Evolutionary conservation across 257 asterid genomes (phyloP), one percentile per base, ranked within the genome.

Genomic region (Penstemon barbatus): DNA sequence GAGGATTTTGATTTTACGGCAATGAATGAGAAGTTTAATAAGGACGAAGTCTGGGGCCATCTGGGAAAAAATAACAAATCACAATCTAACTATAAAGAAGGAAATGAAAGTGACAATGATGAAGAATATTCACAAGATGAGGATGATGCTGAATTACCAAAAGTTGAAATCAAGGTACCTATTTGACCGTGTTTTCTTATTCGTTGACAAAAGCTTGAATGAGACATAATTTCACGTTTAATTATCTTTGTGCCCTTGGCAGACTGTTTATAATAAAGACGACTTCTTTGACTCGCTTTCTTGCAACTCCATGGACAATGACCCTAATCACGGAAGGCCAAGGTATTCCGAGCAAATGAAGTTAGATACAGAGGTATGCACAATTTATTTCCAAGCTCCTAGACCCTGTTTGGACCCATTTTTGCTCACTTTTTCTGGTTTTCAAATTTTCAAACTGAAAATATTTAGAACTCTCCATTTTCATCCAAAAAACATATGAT

Each of bases 41-140:
- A 93, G 82, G 95, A 93, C 59, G 97, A 90, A 83, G 98, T 93
- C 3, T 93, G 98, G 98, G 98, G 98, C 56, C 91, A 90, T 84
- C 86, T 93, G 15, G 98, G 98, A 43, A 93, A 84, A 81, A 89
- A 85, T 77, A 80, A 71, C 40, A 82, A 69, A 65, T 72, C 79
- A 45, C 85, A 75, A 33, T 58, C 70, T 18, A 85, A 82, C 33
- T 25, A 25, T 72, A 74, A 77, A 58, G 94, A 85, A 70, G 91
- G 83, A 65, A 78, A 85, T 63, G 95, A 56, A 61, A 71, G 76
- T 75, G 87, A 53, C 58, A 81, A 85, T 61, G 89, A 84, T 48
- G 96, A 85, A 68, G 89, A 85, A 67, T 75, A 80, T 50, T 64
- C 33, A 58, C 75, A 77, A 43, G 85, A 85, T 0, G 96, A 87